phyloP scores from a whole-genome alignment of 768 basidiomycete genomes.

The Sistotremastrum niveocremeum region DNA sequence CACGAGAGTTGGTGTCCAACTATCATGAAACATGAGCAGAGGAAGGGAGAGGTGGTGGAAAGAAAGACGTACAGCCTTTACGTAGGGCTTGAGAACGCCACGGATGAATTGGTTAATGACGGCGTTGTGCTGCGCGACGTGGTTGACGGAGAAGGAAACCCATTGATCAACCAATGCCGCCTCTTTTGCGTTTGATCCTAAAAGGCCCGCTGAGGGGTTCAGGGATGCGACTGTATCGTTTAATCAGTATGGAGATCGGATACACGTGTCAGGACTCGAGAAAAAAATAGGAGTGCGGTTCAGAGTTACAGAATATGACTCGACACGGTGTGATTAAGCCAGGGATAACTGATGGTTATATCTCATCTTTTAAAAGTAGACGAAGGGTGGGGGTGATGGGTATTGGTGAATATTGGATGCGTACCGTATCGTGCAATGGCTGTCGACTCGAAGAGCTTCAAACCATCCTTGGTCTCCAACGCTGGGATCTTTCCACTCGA shows the following conservation, averaged over 20 bases:
- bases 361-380: slow-evolving; percentile 12
- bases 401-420: slow-evolving; percentile 20
- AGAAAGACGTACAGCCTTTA: slow-evolving; percentile 20
- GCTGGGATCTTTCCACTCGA: slow-evolving; percentile 78
- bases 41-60: not conserved
- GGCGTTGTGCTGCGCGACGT: slow-evolving; percentile 9
- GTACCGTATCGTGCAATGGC: slow-evolving; percentile 84
- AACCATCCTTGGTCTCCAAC: slow-evolving; percentile 61
- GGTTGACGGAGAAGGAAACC: slow-evolving; percentile 23
- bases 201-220: slow-evolving; percentile 64
- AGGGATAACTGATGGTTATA: slow-evolving; percentile 48
- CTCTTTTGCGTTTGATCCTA: slow-evolving; percentile 41
- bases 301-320: slow-evolving; percentile 30
- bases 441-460: slow-evolving; percentile 61
- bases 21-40: slow-evolving; percentile 1
- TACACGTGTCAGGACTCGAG: not conserved
- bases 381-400: not conserved
- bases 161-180: slow-evolving; percentile 29
- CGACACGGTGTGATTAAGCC: slow-evolving; percentile 51
- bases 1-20: slow-evolving; percentile 9
- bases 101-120: slow-evolving; percentile 11
- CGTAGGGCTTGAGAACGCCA: slow-evolving; percentile 23
- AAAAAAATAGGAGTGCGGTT: slow-evolving; percentile 10
- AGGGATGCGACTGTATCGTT: slow-evolving; percentile 53
- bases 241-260: slow-evolving; percentile 5